Percentiles rank a stretch among this genome's conserved stretches.
Conservation (phyloP, 2,329 filamentous ascomycete species). For the Grosmannia huntii region DNA sequence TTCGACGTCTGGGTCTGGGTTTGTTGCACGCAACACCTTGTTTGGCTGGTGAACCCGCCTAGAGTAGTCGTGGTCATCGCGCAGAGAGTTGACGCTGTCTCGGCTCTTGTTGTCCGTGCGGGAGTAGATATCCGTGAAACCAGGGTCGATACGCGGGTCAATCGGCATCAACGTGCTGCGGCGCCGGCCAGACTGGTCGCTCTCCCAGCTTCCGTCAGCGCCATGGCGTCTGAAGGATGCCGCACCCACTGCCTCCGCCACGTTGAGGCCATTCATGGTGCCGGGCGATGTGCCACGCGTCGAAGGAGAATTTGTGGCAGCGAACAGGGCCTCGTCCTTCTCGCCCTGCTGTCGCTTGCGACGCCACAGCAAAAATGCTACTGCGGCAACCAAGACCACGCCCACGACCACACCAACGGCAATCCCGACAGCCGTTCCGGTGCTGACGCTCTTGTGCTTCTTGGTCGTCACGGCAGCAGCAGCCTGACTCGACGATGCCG, state of each 20-base stretch:
- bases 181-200: slow-evolving; percentile 25
- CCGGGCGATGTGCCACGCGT: slow-evolving; percentile 38
- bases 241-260: slow-evolving; percentile 20
- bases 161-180: slow-evolving; percentile 43
- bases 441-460: slow-evolving; percentile 21
- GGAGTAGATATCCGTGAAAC: slow-evolving; percentile 41
- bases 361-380: slow-evolving; percentile 24
- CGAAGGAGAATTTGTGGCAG: slow-evolving; percentile 24
- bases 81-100: slow-evolving; percentile 50
- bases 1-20: slow-evolving; percentile 38
- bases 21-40: slow-evolving; percentile 47
- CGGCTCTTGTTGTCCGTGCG: slow-evolving; percentile 42
- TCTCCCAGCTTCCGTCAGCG: slow-evolving; percentile 19
- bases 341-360: slow-evolving; percentile 26
- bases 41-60: slow-evolving; percentile 39
- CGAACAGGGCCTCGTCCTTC: slow-evolving; percentile 26
- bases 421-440: slow-evolving; percentile 38
- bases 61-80: slow-evolving; percentile 54
- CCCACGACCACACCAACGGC: slow-evolving; percentile 32
- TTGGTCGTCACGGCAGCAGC: slow-evolving; percentile 8
- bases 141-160: slow-evolving; percentile 52
- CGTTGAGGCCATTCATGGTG: slow-evolving; percentile 29
- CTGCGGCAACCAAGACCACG: slow-evolving; percentile 20
- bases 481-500: neutral
- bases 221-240: slow-evolving; percentile 3